Base-by-base conservation (phyloP, 1,284 basidiomycete species). In the Ganoderma lucidum region DNA sequence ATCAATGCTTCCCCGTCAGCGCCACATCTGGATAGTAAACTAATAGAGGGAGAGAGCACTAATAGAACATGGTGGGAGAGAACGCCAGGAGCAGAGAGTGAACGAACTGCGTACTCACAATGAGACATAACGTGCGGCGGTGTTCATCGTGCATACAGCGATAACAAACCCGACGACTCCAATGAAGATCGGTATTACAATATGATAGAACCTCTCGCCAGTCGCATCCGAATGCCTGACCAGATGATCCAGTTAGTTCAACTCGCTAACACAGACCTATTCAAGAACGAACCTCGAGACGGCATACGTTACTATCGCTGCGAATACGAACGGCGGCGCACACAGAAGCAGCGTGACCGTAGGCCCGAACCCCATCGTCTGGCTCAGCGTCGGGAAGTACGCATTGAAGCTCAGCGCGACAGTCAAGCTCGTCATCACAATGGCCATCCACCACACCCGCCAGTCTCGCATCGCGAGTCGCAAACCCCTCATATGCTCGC, bases 121-220 rank as follows among this genome's bases (percentile, higher is more conserved):
- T 3, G 93, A 90, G 19, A 93, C 80, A 78, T 95, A 95, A 64
- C 93, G 88, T 35, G 88, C 83, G 6, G 83, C 83, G 2, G 82
- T 85, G 76, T 91, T 90, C 88, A 91, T 89, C 0, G 90, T 93
- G 32, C 84, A 85, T 68, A 92, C 86, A 0, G 93, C 90, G 63
- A 96, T 88, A 42, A 91, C 76, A 78, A 94, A 94, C 1, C 93
- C 93, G n/a, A 91, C 62, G 48, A 92, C 88, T 17, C 91, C 91
- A n/a, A 90, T 71, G 51, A 83, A 73, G 28, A 91, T 81, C 1
- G 91, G 86, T 28, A 80, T 78, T 0, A 81, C 74, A 65, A 89
- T 87, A 74, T 94, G 91, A 77, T 83, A 87, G 79, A 89, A 92
- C 58, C 92, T 87, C 72, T 93, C 91, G 12, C 84, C 86, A 14